phyloP scores from a whole-genome alignment of 495 filamentous ascomycete genomes.

The Xylaria venustula region DNA sequence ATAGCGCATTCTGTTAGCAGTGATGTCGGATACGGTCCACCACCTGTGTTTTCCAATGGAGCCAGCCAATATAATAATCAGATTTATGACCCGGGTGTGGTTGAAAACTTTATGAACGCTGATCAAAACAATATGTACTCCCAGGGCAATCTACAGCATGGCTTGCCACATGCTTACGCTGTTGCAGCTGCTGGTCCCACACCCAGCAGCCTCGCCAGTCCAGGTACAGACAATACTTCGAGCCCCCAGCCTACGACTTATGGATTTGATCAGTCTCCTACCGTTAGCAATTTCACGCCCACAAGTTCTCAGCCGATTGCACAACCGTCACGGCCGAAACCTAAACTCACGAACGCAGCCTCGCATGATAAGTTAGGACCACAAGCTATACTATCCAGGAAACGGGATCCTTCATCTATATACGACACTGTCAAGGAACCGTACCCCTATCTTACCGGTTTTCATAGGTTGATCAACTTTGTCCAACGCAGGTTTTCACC shows the following conservation, averaged over 20 bases:
- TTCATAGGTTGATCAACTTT: constrained; percentile 83
- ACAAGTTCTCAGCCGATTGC: constrained; percentile 25
- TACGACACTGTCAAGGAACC: constrained; percentile 87
- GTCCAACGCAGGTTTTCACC: constrained; percentile 72
- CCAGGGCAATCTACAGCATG: constrained; percentile 50
- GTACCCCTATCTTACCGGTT: constrained; percentile 84
- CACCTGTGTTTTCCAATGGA: constrained; percentile 44
- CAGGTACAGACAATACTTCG: constrained; percentile 48
- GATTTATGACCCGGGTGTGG: constrained; percentile 39
- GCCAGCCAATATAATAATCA: constrained; percentile 41
- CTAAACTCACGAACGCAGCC: constrained; percentile 41
- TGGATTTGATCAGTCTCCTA: constrained; percentile 46
- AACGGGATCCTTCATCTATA: constrained; percentile 73
- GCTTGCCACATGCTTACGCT: constrained; percentile 50
- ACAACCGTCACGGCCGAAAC: constrained; percentile 32
- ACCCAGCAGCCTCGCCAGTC: constrained; percentile 44
- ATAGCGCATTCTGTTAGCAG: constrained; percentile 29
- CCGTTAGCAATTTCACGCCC: constrained; percentile 38
- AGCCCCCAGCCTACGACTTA: constrained; percentile 45
- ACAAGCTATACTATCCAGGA: constrained; percentile 54
- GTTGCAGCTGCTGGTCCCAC: constrained; percentile 47
- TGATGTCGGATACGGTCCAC: constrained; percentile 41
- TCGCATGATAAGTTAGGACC: constrained; percentile 33
- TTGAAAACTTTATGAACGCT: constrained; percentile 40
- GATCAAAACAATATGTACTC: constrained; percentile 40